Base-by-base conservation (phyloP, 345 rosid genomes). In the Rhodamnia argentea region DNA sequence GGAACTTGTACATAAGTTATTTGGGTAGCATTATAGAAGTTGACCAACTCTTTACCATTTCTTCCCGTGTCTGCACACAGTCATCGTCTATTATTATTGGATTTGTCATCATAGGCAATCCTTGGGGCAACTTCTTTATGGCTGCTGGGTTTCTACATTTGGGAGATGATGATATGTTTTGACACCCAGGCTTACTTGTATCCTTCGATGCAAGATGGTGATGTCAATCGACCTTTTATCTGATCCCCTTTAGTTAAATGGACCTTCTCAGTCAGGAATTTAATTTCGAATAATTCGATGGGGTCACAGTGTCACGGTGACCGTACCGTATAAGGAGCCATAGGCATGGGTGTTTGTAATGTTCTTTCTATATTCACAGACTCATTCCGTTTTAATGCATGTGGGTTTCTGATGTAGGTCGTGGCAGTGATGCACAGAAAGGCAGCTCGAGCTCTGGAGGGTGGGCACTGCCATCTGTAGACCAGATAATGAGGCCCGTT, bases 381-480 rank as follows among this genome's bases (percentile, higher is more conserved):
- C 82, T 27, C 29, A 10, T 64, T 64, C 76, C 1, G 5, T 29
- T 29, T 64, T 16, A 16, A 64, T 0, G 13, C 76, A 64, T 18
- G 13, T 70, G 47, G 78, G 44, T 64, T 29, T 64, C 6, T 64
- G 44, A 64, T 32, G 78, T 70, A 70, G 78, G 47, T 40, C 24
- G 0, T 1, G 7, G 78, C 0, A 0, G 44, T 2, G 47, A 70
- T 0, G 13, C 78, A 70, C 78, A 4, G 44, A 70, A 70, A 70
- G 78, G 47, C 24, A 32, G 78, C 78, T 70, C 78, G 0, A 70
- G 47, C 40, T 20, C 62, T 78, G 89, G 92, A 84, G 89, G 89
- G 29, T 88, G 92, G 94, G 88, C 87, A n/a, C 93, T 89, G 86
- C 94, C 94, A 53, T 82, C 88, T 51, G 40, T 42, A 2, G 85